Evolutionary conservation across 257 asterid species (phyloP).

Genomic region (Solanum clarkiae): DNA sequence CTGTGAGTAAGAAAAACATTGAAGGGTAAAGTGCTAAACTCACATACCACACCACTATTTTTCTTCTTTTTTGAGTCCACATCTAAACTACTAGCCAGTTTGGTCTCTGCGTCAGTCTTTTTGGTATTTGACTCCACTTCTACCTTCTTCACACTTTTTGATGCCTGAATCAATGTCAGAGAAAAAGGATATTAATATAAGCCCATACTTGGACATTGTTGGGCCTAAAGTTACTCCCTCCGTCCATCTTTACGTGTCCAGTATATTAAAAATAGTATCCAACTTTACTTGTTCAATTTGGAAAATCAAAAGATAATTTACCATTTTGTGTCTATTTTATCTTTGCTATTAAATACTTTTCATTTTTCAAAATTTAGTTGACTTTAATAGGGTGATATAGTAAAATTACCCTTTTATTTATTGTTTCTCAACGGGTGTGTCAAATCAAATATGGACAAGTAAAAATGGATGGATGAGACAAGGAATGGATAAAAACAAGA

Average conservation of each 20-base stretch:
- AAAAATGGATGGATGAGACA: background rate
- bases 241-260: background rate
- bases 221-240: background rate
- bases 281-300: background rate
- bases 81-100: slow-evolving; percentile 23
- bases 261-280: background rate
- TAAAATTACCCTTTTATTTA: background rate
- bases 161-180: slow-evolving; percentile 17
- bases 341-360: background rate
- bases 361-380: background rate
- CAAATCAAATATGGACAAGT: background rate
- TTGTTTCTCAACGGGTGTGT: background rate
- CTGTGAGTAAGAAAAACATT: background rate
- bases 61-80: slow-evolving; percentile 34
- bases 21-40: background rate
- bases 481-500: background rate
- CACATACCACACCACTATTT: slow-evolving; percentile 35
- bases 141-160: slow-evolving; percentile 33
- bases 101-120: slow-evolving; percentile 37
- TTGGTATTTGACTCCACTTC: slow-evolving; percentile 39
- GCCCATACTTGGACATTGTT: background rate
- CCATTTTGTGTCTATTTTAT: background rate
- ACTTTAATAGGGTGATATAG: background rate
- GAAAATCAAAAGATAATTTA: background rate
- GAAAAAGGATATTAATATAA: background rate